Evolutionary conservation across 345 rosid species (phyloP).

Genomic region (Rhodamnia argentea): DNA sequence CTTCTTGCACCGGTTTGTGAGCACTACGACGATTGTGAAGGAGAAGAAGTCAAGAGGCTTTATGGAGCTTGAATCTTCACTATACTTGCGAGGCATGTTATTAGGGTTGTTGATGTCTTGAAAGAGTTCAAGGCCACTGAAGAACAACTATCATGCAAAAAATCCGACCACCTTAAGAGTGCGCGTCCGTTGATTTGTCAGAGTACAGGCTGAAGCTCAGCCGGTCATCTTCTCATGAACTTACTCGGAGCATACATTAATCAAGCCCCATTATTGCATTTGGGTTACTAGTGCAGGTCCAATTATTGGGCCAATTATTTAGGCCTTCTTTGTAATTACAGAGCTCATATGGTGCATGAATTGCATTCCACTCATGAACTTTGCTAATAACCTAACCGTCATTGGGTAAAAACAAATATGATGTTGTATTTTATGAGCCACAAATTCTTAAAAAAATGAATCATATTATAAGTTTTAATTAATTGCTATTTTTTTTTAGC

Average conservation of each 20-base stretch:
- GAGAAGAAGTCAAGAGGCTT: too few relatives aligned
- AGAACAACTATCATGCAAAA: background rate
- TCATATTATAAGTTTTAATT: too few relatives aligned
- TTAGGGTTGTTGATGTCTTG: background rate
- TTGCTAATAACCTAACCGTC: too few relatives aligned
- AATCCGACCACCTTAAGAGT: background rate
- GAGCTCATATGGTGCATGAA: background rate
- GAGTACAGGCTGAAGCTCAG: background rate
- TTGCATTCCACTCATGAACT: background rate
- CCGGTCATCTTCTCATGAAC: background rate
- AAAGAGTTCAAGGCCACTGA: background rate
- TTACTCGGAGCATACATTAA: background rate
- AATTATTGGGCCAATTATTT: background rate
- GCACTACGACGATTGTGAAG: background rate
- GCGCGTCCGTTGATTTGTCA: background rate
- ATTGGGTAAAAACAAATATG: too few relatives aligned
- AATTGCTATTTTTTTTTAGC: too few relatives aligned
- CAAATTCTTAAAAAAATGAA: too few relatives aligned
- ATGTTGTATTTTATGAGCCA: too few relatives aligned
- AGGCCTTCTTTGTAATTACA: background rate
- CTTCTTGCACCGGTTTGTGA: background rate
- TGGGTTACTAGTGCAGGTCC: background rate
- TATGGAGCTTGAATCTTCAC: background rate
- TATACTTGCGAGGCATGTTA: background rate
- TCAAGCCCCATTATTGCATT: background rate